Evolutionary conservation across 2,329 filamentous ascomycete genomes (phyloP).

Genomic region (Fusarium phyllophilum): DNA sequence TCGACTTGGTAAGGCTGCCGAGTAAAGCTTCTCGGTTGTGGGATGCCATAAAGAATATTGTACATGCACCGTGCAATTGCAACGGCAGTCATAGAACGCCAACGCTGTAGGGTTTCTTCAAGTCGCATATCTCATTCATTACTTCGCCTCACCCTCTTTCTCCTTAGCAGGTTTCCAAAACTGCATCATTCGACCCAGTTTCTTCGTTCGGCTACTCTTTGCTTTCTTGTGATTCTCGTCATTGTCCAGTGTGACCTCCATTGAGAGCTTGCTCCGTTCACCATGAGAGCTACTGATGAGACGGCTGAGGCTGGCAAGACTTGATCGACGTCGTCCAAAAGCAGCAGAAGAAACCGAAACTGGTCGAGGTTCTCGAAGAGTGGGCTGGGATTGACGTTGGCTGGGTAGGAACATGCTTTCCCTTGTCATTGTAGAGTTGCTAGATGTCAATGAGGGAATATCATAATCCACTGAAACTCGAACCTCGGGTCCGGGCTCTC

Average conservation of each 20-base stretch:
- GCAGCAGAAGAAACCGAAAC: conserved; percentile 70
- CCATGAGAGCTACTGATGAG: conserved; percentile 80
- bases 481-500: conserved; percentile 77
- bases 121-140: conserved; percentile 9
- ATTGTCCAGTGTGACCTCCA: conserved; percentile 69
- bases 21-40: conserved; percentile 17
- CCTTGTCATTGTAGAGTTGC: conserved; percentile 79
- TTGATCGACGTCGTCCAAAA: conserved; percentile 77
- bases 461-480: conserved; percentile 76
- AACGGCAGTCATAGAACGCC: conserved; percentile 36
- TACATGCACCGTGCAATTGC: conserved; percentile 53
- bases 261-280: conserved; percentile 78
- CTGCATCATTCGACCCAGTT: conserved; percentile 78
- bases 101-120: conserved; percentile 21
- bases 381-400: conserved; percentile 60
- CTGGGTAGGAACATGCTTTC: conserved; percentile 65
- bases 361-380: conserved; percentile 66
- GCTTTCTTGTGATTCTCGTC: conserved; percentile 64
- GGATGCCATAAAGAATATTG: conserved; percentile 46
- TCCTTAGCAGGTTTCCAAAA: conserved; percentile 77
- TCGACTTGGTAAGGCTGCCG: not conserved
- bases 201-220: conserved; percentile 72
- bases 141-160: conserved; percentile 51
- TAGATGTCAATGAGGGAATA: conserved; percentile 78
- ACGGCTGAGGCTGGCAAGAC: conserved; percentile 79